Evolutionary conservation across 2,329 filamentous ascomycete species (phyloP).

Genomic region (Verticillium longisporum): DNA sequence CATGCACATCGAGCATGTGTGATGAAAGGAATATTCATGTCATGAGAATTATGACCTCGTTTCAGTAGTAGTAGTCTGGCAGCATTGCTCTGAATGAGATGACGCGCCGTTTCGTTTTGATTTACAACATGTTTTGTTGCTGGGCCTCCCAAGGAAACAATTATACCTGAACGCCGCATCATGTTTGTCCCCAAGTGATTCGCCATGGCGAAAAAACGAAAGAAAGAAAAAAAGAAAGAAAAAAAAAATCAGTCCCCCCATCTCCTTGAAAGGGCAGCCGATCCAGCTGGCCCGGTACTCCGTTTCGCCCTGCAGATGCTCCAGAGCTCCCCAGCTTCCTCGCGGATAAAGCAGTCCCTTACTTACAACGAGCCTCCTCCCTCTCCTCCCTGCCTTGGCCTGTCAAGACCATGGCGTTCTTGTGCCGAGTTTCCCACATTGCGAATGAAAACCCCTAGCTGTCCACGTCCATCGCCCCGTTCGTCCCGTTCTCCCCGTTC

Average conservation of each 20-base stretch:
- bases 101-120: not conserved
- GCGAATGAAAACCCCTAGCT: conserved; percentile 3
- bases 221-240: too few species aligned
- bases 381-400: too few species aligned
- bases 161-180: not conserved
- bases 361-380: too few species aligned
- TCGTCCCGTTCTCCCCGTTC: conserved; percentile 23
- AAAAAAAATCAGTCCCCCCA: too few species aligned
- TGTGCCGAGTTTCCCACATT: too few species aligned
- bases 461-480: conserved; percentile 40
- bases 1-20: not conserved
- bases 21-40: not conserved
- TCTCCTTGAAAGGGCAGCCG: too few species aligned
- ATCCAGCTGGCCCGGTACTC: too few species aligned
- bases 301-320: too few species aligned
- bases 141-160: not conserved
- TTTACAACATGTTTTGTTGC: not conserved
- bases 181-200: not conserved
- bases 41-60: not conserved
- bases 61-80: not conserved
- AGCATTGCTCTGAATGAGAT: not conserved
- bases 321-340: too few species aligned
- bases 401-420: too few species aligned
- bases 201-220: not conserved
- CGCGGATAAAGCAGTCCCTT: too few species aligned